phyloP scores from a whole-genome alignment of 805 yeast genomes.

The Candida oleophila region DNA sequence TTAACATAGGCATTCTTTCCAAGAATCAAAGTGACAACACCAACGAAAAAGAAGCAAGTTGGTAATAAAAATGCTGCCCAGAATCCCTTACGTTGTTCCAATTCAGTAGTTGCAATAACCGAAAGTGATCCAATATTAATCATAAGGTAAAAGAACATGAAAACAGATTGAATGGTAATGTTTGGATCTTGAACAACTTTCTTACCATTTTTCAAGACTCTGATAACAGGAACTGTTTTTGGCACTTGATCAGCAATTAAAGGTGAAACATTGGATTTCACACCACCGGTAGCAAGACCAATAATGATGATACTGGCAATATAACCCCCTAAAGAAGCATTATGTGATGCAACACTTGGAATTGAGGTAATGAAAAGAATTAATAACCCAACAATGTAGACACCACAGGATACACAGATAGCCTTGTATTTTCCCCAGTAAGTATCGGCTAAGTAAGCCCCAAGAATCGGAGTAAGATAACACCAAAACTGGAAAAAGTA shows the following conservation, averaged over 20 bases:
- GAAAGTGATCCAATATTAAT: conserved; percentile 75
- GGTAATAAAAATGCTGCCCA: conserved; percentile 78
- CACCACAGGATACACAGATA: conserved; percentile 55
- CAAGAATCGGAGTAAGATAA: conserved; percentile 74
- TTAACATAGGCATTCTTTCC: conserved; percentile 59
- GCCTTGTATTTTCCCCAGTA: conserved; percentile 72
- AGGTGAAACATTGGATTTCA: conserved; percentile 73
- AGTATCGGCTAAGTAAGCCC: conserved; percentile 75
- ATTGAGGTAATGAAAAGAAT: conserved; percentile 68
- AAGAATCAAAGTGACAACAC: conserved; percentile 48
- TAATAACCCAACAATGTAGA: conserved; percentile 62
- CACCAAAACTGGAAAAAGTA: conserved; percentile 82
- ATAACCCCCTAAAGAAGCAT: conserved; percentile 64
- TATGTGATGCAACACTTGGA: conserved; percentile 51
- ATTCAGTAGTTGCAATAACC: conserved; percentile 73
- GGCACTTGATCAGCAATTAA: conserved; percentile 65
- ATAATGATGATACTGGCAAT: conserved; percentile 54
- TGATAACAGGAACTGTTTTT: conserved; percentile 37
- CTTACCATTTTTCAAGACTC: conserved; percentile 39
- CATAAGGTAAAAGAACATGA: conserved; percentile 74
- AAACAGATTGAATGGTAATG: conserved; percentile 69
- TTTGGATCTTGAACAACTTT: conserved; percentile 56
- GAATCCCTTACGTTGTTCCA: conserved; percentile 64
- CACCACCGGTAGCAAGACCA: conserved; percentile 80
- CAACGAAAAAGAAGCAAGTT: conserved; percentile 54